phyloP scores from a whole-genome alignment of 306 rosid species.

The Cyclanthera cordifolia region DNA sequence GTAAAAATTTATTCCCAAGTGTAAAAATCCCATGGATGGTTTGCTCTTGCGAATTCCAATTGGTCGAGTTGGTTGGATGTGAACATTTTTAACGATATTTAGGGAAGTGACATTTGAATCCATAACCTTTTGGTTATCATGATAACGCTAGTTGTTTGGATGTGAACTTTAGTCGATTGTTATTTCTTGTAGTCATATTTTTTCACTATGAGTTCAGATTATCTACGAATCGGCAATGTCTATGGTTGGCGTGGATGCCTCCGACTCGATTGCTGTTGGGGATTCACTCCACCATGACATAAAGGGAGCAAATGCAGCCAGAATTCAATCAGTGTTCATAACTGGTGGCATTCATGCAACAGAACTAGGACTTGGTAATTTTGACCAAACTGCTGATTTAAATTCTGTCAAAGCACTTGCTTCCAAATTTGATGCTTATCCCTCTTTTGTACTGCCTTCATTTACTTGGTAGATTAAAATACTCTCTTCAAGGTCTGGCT shows the following conservation, averaged over 20 bases:
- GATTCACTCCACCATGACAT: conserved; percentile 95
- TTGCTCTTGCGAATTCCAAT: not conserved
- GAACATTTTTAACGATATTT: too few species aligned
- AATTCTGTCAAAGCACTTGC: conserved; percentile 55
- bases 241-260: conserved; percentile 50
- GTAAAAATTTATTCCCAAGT: not conserved
- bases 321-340: conserved; percentile 50
- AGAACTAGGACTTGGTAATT: conserved; percentile 56
- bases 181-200: not conserved
- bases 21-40: not conserved
- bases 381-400: conserved; percentile 44
- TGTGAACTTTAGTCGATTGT: not conserved
- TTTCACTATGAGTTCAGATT: conserved; percentile 35
- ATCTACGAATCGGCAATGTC: conserved; percentile 72
- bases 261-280: conserved; percentile 68
- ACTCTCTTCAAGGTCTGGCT: too few species aligned
- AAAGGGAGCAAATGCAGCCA: conserved; percentile 80
- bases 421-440: conserved; percentile 50
- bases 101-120: too few species aligned
- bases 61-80: not conserved
- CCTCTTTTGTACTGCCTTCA: conserved; percentile 64
- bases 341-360: conserved; percentile 76
- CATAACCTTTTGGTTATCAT: too few species aligned
- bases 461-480: conserved; percentile 61
- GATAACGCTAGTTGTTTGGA: too few species aligned